Conservation (phyloP, 2,329 filamentous ascomycete genomes). For the Monosporascus sp. region DNA sequence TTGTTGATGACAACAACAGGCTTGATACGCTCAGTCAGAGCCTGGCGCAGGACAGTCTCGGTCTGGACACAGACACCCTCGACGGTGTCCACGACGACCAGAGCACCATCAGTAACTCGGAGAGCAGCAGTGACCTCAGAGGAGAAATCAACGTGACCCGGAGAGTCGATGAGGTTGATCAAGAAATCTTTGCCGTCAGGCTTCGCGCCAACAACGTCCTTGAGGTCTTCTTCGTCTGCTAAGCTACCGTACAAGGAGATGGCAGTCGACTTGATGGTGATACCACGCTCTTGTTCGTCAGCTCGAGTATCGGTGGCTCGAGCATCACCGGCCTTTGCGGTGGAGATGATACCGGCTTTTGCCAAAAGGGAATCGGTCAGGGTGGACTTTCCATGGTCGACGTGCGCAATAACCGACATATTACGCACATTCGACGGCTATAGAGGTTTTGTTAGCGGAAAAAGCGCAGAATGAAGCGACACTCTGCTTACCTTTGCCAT, state of each 20-base stretch:
- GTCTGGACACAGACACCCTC: conserved; percentile 99
- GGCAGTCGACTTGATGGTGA: conserved; percentile 99
- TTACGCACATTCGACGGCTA: conserved; percentile 61
- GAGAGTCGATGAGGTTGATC: conserved; percentile 99
- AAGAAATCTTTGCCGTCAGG: conserved; percentile 93
- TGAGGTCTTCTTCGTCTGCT: conserved; percentile 75
- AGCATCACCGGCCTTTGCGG: conserved; percentile 91
- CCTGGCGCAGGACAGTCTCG: conserved; percentile 98
- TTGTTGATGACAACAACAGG: conserved; percentile 99
- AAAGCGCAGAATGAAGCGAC: not conserved
- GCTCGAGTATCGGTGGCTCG: conserved; percentile 95
- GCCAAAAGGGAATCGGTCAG: conserved; percentile 98
- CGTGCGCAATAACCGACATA: conserved; percentile 99
- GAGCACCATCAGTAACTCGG: conserved; percentile 98
- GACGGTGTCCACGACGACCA: conserved; percentile 99
- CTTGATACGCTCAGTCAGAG: conserved; percentile 99
- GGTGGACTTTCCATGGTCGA: conserved; percentile 99
- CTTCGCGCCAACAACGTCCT: conserved; percentile 87
- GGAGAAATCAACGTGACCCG: conserved; percentile 99
- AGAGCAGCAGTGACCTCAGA: conserved; percentile 99
- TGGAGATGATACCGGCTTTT: conserved; percentile 98
- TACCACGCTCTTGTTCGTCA: conserved; percentile 99
- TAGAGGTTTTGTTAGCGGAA: not conserved
- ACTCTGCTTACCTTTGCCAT: conserved; percentile 48
- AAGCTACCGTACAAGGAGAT: conserved; percentile 95